A percentile compares a stretch with the other conserved stretches of the same genome.
These are phyloP conservation scores for Hypoxylon sp. DNA, from an alignment of 2,329 filamentous ascomycete genomes.

Conservation along the genomic window DNA sequence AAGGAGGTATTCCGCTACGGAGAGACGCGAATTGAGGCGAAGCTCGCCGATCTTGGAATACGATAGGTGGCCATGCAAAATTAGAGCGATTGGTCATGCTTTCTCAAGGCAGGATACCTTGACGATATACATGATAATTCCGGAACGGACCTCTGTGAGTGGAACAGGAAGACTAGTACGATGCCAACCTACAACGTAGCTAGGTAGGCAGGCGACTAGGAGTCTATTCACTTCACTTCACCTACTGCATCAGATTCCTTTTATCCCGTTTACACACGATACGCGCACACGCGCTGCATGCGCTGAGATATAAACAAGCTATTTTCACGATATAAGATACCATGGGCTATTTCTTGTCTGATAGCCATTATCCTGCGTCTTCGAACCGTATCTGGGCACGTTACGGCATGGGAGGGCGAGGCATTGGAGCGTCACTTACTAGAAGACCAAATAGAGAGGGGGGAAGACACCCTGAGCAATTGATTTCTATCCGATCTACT, in stretches of 20 bases:
- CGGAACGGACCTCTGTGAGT: neutral
- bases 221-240: constrained; percentile 2
- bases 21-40: neutral
- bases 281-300: no score
- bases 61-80: neutral
- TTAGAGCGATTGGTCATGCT: neutral
- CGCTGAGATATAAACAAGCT: constrained; percentile 24
- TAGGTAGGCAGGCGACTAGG: neutral
- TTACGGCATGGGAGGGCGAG: no score
- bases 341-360: constrained; percentile 29
- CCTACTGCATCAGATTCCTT: constrained; percentile 7
- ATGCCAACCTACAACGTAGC: neutral
- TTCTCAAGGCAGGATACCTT: neutral
- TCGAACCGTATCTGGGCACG: neutral
- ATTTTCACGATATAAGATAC: constrained; percentile 31
- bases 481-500: constrained; percentile 3
- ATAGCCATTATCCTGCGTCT: constrained; percentile 12
- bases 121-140: neutral
- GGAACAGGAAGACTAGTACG: neutral
- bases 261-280: constrained; percentile 17
- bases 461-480: constrained; percentile 13
- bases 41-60: neutral
- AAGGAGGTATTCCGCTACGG: constrained; percentile 3
- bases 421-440: neutral
- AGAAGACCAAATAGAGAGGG: constrained; percentile 8